Conservation (phyloP, 2,329 filamentous ascomycete species). For the Tricladium varicosporioides region DNA sequence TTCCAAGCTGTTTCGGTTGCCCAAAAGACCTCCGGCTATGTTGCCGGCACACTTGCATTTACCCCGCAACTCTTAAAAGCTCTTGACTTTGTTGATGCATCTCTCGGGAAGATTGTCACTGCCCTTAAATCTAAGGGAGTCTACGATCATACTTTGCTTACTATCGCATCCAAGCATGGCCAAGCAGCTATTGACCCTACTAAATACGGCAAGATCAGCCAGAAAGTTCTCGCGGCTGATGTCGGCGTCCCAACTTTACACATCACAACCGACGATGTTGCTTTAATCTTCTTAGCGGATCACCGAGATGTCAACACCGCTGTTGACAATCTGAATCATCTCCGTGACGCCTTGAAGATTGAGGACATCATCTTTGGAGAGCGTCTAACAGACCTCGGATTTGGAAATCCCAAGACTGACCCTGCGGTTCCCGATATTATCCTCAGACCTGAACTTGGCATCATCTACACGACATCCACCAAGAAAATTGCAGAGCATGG, state of each 20-base stretch:
- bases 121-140: constrained; percentile 28
- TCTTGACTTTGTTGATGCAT: constrained; percentile 32
- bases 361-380: constrained; percentile 26
- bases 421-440: constrained; percentile 34
- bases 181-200: constrained; percentile 31
- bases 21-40: constrained; percentile 32
- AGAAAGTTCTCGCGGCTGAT: constrained; percentile 15
- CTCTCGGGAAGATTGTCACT: constrained; percentile 27
- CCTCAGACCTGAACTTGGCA: constrained; percentile 26
- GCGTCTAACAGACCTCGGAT: constrained; percentile 23
- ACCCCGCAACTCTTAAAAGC: constrained; percentile 25
- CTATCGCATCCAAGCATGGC: constrained; percentile 32
- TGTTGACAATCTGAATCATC: constrained; percentile 24
- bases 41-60: constrained; percentile 22
- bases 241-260: constrained; percentile 20
- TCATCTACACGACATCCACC: constrained; percentile 30
- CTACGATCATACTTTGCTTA: constrained; percentile 30
- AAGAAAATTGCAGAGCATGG: constrained; percentile 33
- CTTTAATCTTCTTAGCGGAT: constrained; percentile 30
- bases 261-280: constrained; percentile 29
- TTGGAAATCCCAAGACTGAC: constrained; percentile 28
- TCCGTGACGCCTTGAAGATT: constrained; percentile 22
- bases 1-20: constrained; percentile 32
- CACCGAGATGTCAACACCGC: constrained; percentile 20
- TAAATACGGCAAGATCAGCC: constrained; percentile 24